Evolutionary conservation across 2,329 filamentous ascomycete genomes (phyloP).

Genomic region (Aspergillus melleus): DNA sequence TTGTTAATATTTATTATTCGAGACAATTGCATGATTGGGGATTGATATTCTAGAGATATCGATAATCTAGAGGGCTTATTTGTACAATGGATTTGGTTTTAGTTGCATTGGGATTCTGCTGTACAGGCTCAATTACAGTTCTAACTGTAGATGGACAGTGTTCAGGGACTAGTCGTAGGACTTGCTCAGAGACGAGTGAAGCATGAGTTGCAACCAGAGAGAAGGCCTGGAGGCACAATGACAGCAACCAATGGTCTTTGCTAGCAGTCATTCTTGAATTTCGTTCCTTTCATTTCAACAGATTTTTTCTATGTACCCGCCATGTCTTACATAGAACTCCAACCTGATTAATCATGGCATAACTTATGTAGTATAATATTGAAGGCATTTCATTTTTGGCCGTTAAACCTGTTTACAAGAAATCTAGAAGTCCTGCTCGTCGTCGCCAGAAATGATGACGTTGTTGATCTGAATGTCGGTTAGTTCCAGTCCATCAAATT

Average conservation of each 20-base stretch:
- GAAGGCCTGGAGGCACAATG: too few relatives aligned
- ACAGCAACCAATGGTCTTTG: too few relatives aligned
- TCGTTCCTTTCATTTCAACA: neutral
- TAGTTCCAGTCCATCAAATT: constrained; percentile 13
- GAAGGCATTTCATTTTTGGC: constrained; percentile 19
- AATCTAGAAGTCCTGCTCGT: constrained; percentile 80
- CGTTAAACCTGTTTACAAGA: constrained; percentile 23
- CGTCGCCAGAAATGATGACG: constrained; percentile 85
- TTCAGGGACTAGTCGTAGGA: too few relatives aligned
- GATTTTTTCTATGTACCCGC: neutral
- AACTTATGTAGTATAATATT: constrained; percentile 14
- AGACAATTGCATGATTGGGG: too few relatives aligned
- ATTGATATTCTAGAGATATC: too few relatives aligned
- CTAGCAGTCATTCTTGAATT: neutral
- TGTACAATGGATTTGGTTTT: too few relatives aligned
- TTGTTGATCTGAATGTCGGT: constrained; percentile 67
- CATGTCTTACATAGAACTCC: constrained; percentile 14
- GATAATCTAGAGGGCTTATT: too few relatives aligned
- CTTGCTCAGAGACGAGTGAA: too few relatives aligned
- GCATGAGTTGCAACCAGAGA: too few relatives aligned
- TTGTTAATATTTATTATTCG: neutral
- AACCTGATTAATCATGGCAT: constrained; percentile 18
- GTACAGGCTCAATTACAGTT: too few relatives aligned
- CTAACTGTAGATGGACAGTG: too few relatives aligned
- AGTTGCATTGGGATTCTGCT: too few relatives aligned